Evolutionary conservation across 768 basidiomycete species (phyloP).

Genomic region (Leucocoprinus sp.): DNA sequence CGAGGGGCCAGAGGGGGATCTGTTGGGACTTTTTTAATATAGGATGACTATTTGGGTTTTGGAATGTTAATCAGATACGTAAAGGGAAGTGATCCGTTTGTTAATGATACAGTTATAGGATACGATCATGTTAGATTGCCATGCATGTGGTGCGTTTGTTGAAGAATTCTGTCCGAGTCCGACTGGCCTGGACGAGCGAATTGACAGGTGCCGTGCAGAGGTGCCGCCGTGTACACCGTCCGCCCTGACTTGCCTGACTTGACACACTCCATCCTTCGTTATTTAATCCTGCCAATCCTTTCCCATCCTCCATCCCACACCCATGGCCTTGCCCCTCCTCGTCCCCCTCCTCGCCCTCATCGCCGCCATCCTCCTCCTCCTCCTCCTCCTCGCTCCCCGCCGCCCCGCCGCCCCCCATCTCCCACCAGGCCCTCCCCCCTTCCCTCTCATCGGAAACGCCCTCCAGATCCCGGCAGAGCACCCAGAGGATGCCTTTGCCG

Average conservation of each 20-base stretch:
- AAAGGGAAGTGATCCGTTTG: constrained; percentile 4
- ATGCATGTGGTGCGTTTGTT: no score
- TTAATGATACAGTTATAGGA: constrained; percentile 14
- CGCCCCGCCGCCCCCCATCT: no score
- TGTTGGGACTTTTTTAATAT: constrained; percentile 48
- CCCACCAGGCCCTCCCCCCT: constrained; percentile 40
- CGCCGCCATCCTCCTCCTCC: constrained; percentile 18
- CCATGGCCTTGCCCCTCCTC: constrained; percentile 15
- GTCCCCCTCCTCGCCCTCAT: constrained; percentile 15
- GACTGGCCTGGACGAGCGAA: no score
- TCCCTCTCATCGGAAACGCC: constrained; percentile 40
- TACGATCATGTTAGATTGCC: constrained; percentile 62
- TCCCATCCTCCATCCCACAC: constrained; percentile 10
- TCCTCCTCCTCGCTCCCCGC: constrained; percentile 17
- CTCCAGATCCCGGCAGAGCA: constrained; percentile 34
- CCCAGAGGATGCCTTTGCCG: constrained; percentile 31
- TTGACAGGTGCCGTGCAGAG: not conserved
- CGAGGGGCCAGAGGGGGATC: constrained; percentile 30
- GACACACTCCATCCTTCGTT: no score
- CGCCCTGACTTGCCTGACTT: constrained; percentile 19
- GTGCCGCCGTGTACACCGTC: not conserved
- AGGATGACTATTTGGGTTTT: no score
- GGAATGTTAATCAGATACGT: not conserved
- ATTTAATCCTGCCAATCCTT: constrained; percentile 9
- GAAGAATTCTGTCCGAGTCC: constrained; percentile 10